These are phyloP conservation scores for Nitzschia sp. DNA, from an alignment of 108 stramenopile genomes.

Conservation along the genomic window DNA sequence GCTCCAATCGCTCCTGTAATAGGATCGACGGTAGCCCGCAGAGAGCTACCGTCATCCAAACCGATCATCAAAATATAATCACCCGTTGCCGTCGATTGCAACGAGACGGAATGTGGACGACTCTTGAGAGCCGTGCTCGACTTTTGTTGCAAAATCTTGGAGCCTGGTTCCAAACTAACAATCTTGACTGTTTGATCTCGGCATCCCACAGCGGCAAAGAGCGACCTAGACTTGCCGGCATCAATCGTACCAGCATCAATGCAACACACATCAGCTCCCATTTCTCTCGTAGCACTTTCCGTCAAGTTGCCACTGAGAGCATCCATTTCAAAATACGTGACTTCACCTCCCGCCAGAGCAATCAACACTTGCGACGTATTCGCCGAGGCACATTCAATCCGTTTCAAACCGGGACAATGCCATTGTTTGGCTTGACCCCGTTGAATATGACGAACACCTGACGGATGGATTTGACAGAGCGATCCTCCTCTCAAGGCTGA, in stretches of 20 bases:
- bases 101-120: constrained; percentile 66
- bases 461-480: constrained; percentile 90
- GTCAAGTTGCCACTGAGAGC: constrained; percentile 70
- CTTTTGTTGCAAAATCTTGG: constrained; percentile 56
- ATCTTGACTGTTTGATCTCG: constrained; percentile 89
- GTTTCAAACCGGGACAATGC: constrained; percentile 90
- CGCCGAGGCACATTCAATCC: constrained; percentile 88
- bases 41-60: constrained; percentile 87
- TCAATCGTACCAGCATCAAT: constrained; percentile 90
- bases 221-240: constrained; percentile 69
- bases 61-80: constrained; percentile 87
- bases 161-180: constrained; percentile 82
- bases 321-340: constrained; percentile 97
- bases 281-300: constrained; percentile 79
- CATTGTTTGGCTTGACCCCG: constrained; percentile 80
- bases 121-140: constrained; percentile 66
- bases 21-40: constrained; percentile 85
- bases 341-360: constrained; percentile 91
- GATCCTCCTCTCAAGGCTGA: constrained; percentile 80
- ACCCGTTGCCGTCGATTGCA: constrained; percentile 36
- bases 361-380: constrained; percentile 93
- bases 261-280: constrained; percentile 92
- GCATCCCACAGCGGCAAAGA: constrained; percentile 93
- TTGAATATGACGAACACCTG: constrained; percentile 90
- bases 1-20: constrained; percentile 89